Evolutionary conservation across 2,329 filamentous ascomycete species (phyloP).

Genomic region (Colletotrichum abscissum): DNA sequence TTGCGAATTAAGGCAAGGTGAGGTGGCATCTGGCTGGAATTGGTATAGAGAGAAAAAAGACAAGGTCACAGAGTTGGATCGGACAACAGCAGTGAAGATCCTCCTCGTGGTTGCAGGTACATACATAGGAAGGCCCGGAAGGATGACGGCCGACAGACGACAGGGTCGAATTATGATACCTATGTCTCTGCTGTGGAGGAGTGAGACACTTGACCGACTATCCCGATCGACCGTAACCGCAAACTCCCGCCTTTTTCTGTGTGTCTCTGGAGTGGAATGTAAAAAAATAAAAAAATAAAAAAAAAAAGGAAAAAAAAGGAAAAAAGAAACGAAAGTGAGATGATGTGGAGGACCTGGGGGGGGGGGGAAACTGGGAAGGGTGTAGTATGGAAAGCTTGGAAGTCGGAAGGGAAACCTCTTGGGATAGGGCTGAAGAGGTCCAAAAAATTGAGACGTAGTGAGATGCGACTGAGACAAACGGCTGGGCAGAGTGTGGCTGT

Average conservation of each 20-base stretch:
- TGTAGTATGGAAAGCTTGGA: not conserved
- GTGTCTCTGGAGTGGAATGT: not conserved
- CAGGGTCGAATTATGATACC: no score
- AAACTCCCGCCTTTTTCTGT: not conserved
- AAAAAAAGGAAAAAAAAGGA: no score
- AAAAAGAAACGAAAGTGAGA: not conserved
- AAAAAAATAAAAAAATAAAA: no score
- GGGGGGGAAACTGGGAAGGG: not conserved
- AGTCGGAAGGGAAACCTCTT: not conserved
- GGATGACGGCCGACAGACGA: not conserved
- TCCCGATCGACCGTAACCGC: slow-evolving; percentile 5
- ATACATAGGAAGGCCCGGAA: not conserved
- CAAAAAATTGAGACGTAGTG: not conserved
- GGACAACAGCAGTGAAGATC: slow-evolving; percentile 1
- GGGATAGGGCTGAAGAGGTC: not conserved
- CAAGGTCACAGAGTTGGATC: not conserved
- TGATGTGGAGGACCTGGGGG: not conserved
- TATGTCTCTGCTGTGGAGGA: no score
- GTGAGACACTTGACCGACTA: not conserved
- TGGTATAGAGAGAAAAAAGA: not conserved
- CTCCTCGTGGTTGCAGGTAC: not conserved
- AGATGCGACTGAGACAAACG: not conserved
- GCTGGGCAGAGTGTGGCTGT: not conserved
- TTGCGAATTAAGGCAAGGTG: not conserved
- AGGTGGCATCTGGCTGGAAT: not conserved